Evolutionary conservation across 768 basidiomycete species (phyloP).

Genomic region (Agrocybe chaxingu): DNA sequence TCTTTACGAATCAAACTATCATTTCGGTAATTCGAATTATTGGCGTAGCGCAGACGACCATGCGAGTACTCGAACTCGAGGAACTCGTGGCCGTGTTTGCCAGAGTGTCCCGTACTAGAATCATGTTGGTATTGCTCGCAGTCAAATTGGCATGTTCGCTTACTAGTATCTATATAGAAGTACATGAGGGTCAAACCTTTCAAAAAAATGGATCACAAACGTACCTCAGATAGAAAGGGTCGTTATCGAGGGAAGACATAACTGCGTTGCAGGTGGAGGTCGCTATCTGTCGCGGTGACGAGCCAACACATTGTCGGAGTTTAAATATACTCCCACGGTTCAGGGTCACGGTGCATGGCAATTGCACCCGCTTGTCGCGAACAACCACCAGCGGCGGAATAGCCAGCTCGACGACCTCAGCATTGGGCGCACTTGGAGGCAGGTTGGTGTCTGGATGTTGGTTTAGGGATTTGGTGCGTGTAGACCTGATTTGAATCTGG

Average conservation of each 20-base stretch:
- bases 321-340: slow-evolving; percentile 5
- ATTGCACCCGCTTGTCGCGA: background rate
- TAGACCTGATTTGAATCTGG: too few species aligned
- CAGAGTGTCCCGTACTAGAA: slow-evolving; percentile 91
- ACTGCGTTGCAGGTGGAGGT: slow-evolving; percentile 1
- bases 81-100: slow-evolving; percentile 97
- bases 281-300: too few species aligned
- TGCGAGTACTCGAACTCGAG: slow-evolving; percentile 98
- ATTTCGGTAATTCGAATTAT: slow-evolving; percentile 99
- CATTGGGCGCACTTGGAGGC: too few species aligned
- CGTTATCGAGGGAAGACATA: slow-evolving; percentile 57
- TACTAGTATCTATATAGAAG: slow-evolving; percentile 44
- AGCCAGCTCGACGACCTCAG: too few species aligned
- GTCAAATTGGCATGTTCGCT: slow-evolving; percentile 8
- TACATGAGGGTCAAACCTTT: background rate
- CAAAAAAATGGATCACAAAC: slow-evolving; percentile 11
- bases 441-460: too few species aligned
- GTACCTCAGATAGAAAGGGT: slow-evolving; percentile 80
- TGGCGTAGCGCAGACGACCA: slow-evolving; percentile 94
- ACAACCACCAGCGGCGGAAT: background rate
- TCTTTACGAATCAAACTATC: slow-evolving; percentile 98
- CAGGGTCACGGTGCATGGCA: background rate
- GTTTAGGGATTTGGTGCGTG: too few species aligned
- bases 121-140: background rate
- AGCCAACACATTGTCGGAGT: background rate